Evolutionary conservation across 2,329 filamentous ascomycete species (phyloP).

Genomic region (Ophiocordyceps camponoti-floridani): DNA sequence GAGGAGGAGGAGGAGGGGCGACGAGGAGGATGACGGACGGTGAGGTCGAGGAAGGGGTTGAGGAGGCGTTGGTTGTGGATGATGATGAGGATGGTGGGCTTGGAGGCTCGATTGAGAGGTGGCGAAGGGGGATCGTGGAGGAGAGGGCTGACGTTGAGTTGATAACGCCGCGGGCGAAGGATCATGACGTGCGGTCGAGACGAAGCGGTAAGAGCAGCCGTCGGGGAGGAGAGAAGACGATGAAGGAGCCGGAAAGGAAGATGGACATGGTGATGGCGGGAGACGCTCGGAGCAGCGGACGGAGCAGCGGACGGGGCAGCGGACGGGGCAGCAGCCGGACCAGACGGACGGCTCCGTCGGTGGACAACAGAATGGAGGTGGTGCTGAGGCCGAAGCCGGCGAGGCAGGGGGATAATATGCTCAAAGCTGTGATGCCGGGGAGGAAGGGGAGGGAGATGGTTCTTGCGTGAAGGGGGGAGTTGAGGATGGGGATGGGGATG

Average conservation of each 20-base stretch:
- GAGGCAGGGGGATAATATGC: slow-evolving; percentile 28
- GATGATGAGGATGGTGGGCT: slow-evolving; percentile 19
- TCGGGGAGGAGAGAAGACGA: slow-evolving; percentile 1
- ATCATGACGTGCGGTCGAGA: slow-evolving; percentile 18
- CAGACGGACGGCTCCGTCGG: slow-evolving; percentile 15
- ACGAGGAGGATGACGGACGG: not conserved
- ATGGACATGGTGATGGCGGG: no score
- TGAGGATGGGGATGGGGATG: slow-evolving; percentile 6
- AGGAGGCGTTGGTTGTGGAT: slow-evolving; percentile 27
- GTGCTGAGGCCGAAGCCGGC: slow-evolving; percentile 26
- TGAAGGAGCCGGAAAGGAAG: no score
- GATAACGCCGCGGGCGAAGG: slow-evolving; percentile 34
- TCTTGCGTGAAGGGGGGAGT: slow-evolving; percentile 4
- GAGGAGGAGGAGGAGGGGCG: slow-evolving; percentile 9
- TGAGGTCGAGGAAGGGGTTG: slow-evolving; percentile 13
- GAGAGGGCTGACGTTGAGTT: slow-evolving; percentile 34
- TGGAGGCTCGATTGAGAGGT: slow-evolving; percentile 38
- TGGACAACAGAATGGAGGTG: slow-evolving; percentile 12
- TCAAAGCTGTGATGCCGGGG: slow-evolving; percentile 41
- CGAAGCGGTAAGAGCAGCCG: slow-evolving; percentile 14
- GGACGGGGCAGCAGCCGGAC: slow-evolving; percentile 13
- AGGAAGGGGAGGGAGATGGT: slow-evolving; percentile 20
- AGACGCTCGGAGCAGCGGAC: slow-evolving; percentile 1
- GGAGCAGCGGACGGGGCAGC: slow-evolving; percentile 18
- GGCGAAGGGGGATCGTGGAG: slow-evolving; percentile 37